Percentiles rank a stretch among this genome's conserved stretches.
Conservation (phyloP, 1,139 yeast genomes). For the Kluyveromyces marxianus region DNA sequence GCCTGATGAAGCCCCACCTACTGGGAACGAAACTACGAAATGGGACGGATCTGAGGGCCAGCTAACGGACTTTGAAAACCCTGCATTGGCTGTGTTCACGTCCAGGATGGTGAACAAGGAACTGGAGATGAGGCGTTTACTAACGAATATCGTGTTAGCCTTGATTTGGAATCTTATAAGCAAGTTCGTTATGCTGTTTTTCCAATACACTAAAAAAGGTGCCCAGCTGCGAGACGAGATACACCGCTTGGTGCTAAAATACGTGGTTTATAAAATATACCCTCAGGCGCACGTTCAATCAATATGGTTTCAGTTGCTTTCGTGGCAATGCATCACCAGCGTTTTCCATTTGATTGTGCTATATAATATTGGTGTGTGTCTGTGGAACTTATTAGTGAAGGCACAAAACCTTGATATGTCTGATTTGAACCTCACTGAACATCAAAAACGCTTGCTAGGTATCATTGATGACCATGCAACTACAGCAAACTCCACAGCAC, state of each 20-base stretch:
- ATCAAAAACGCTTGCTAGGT: slow-evolving; percentile 39
- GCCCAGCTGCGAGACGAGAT: slow-evolving; percentile 7
- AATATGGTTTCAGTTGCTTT: slow-evolving; percentile 8
- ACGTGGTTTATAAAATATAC: slow-evolving; percentile 8
- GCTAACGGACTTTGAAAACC: slow-evolving; percentile 27
- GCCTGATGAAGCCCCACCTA: not conserved
- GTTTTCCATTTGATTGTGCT: slow-evolving; percentile 30
- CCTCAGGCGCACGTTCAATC: slow-evolving; percentile 9
- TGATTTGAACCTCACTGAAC: slow-evolving; percentile 36
- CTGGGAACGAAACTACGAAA: not conserved
- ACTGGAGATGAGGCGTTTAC: slow-evolving; percentile 31
- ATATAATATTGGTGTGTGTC: slow-evolving; percentile 33
- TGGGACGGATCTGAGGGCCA: not conserved
- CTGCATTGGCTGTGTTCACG: slow-evolving; percentile 31
- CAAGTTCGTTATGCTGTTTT: slow-evolving; percentile 22
- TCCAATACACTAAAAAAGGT: slow-evolving; percentile 20
- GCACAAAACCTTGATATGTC: slow-evolving; percentile 32
- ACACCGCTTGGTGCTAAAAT: slow-evolving; percentile 3
- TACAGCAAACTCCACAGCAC: slow-evolving; percentile 3
- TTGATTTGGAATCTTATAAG: slow-evolving; percentile 24
- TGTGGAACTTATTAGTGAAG: slow-evolving; percentile 31
- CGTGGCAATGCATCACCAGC: slow-evolving; percentile 12
- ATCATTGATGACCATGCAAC: slow-evolving; percentile 27
- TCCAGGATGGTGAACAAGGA: slow-evolving; percentile 34
- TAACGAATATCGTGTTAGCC: slow-evolving; percentile 30